Evolutionary conservation across 371 early-diverging fungal genomes (phyloP).

Genomic region (Mucor sp.): DNA sequence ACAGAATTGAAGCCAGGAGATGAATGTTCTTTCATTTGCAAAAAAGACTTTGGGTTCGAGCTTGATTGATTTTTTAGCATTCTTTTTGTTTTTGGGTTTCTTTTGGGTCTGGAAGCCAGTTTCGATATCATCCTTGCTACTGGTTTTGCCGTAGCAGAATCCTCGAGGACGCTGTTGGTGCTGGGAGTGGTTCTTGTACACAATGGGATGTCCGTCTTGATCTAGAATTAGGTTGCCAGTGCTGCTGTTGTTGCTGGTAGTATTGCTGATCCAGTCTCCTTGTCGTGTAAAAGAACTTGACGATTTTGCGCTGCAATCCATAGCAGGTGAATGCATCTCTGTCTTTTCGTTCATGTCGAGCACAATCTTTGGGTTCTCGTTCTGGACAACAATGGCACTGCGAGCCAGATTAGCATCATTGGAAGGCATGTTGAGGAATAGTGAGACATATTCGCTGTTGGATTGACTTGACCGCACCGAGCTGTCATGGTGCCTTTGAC

Average conservation of each 20-base stretch:
- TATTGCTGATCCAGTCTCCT: not conserved
- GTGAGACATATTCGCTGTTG: not conserved
- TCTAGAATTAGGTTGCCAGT: not conserved
- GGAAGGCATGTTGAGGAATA: not conserved
- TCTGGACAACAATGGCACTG: not conserved
- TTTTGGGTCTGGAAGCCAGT: not conserved
- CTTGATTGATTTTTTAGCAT: slow-evolving; percentile 44
- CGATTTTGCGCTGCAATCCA: not conserved
- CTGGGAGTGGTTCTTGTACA: not conserved
- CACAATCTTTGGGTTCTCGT: not conserved
- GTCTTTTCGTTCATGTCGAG: not conserved
- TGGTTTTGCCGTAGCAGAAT: not conserved
- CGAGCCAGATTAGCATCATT: not conserved
- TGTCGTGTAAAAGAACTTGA: not conserved
- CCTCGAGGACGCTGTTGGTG: not conserved
- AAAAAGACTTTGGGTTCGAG: slow-evolving; percentile 99
- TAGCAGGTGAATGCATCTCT: not conserved
- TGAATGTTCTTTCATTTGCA: slow-evolving; percentile 99
- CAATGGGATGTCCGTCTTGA: not conserved
- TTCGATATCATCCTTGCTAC: not conserved
- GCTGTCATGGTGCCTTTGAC: not conserved
- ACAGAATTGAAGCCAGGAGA: slow-evolving; percentile 87
- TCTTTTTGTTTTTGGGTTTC: not conserved
- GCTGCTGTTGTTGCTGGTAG: not conserved
- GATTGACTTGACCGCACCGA: not conserved